Evolutionary conservation across 129 eudicot species (phyloP).

Genomic region (Flaveria sonorensis): DNA sequence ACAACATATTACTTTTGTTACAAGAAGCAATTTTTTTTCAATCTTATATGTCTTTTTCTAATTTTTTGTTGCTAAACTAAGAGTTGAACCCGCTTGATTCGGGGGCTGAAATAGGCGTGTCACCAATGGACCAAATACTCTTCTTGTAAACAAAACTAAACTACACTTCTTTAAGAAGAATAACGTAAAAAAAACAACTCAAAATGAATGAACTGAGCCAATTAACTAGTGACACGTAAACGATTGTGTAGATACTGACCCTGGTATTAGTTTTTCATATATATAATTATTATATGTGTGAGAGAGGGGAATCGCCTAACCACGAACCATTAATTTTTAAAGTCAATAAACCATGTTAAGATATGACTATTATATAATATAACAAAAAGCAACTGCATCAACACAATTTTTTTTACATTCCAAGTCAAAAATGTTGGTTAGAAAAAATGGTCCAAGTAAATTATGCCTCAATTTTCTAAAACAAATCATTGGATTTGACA

Average conservation of each 20-base stretch:
- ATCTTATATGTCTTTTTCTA: background rate
- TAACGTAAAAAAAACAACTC: no score
- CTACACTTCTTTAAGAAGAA: no score
- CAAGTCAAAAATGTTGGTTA: constrained; percentile 27
- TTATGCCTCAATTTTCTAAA: constrained; percentile 15
- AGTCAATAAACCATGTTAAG: constrained; percentile 16
- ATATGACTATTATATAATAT: background rate
- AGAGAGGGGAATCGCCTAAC: background rate
- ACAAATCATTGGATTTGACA: constrained; percentile 25
- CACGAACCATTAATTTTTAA: background rate
- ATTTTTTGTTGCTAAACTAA: background rate
- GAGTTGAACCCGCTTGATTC: no score
- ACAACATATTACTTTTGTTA: no score
- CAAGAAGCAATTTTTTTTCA: background rate
- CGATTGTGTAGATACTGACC: no score
- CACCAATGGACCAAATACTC: no score
- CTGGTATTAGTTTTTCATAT: no score
- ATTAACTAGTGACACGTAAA: no score
- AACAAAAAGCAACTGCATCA: no score
- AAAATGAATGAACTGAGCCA: no score
- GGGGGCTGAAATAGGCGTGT: no score
- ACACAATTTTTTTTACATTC: background rate
- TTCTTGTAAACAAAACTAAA: no score
- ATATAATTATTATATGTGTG: background rate
- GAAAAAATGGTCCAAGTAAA: constrained; percentile 14